A percentile compares a stretch with the other conserved stretches of the same genome.
phyloP scores from a whole-genome alignment of 75 land plant species.

The Pinus tabuliformis region DNA sequence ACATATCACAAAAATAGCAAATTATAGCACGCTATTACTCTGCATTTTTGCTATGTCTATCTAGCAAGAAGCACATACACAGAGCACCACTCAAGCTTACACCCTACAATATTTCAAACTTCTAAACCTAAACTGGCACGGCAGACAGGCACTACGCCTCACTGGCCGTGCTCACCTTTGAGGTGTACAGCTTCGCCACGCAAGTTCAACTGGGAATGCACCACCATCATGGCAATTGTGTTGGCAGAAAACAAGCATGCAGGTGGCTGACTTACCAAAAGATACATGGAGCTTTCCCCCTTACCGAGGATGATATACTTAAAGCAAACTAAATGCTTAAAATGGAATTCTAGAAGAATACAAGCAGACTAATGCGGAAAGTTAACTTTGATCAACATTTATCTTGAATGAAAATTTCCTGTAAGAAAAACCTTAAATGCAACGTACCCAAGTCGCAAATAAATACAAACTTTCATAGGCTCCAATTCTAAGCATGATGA shows the following conservation, averaged over 20 bases:
- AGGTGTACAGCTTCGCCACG: conserved; percentile 47
- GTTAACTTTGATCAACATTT: conserved; percentile 1
- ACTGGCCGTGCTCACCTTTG: conserved; percentile 98
- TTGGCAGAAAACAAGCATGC: conserved; percentile 10
- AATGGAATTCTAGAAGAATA: conserved; percentile 4
- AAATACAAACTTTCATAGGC: conserved; percentile 6
- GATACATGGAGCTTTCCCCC: conserved; percentile 43
- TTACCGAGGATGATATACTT: conserved; percentile 75
- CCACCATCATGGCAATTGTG: conserved; percentile 12
- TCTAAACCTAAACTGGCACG: conserved; percentile 66
- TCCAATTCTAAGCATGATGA: conserved; percentile 11
- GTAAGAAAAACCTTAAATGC: conserved; percentile 2
- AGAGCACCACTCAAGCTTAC: conserved; percentile 1
- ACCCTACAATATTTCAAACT: conserved; percentile 6
- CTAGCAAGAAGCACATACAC: background rate
- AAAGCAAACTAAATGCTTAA: conserved; percentile 9
- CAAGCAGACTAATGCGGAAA: background rate
- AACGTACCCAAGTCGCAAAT: conserved; percentile 15
- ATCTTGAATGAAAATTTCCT: conserved; percentile 4
- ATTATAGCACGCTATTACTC: background rate
- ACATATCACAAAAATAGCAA: conserved; percentile 3
- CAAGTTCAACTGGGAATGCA: conserved; percentile 12
- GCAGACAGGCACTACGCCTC: conserved; percentile 89
- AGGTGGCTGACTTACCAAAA: conserved; percentile 11
- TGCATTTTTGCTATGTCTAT: background rate